These are phyloP conservation scores for Nicotiana tabacum DNA, from an alignment of 257 asterid species.

Conservation along the genomic window DNA sequence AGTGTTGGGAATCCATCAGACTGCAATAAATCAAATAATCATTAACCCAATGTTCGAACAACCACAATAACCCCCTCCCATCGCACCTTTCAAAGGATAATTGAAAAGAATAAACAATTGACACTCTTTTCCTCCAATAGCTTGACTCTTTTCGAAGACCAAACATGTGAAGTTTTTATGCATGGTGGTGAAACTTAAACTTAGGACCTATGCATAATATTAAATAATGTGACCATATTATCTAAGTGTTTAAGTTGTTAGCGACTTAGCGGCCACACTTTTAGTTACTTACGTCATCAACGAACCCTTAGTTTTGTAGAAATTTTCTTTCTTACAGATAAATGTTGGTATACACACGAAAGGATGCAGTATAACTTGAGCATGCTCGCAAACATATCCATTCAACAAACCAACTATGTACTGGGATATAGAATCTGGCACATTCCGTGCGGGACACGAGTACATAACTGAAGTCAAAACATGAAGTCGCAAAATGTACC, in stretches of 20 bases:
- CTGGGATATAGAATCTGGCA: slow-evolving; percentile 1
- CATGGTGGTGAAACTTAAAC: background rate
- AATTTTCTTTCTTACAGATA: background rate
- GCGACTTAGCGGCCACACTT: background rate
- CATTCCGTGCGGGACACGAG: background rate
- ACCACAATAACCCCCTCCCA: background rate
- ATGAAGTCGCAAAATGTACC: slow-evolving; percentile 36
- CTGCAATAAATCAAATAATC: slow-evolving; percentile 31
- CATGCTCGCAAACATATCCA: background rate
- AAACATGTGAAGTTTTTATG: too few relatives aligned
- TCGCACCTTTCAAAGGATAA: background rate
- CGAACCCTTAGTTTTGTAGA: background rate
- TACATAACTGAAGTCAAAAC: background rate
- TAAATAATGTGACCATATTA: background rate
- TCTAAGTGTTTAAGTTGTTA: background rate
- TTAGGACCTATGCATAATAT: background rate
- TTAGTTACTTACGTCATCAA: background rate
- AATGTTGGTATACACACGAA: background rate
- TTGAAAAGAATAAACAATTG: background rate
- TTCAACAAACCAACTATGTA: background rate
- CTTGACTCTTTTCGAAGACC: background rate
- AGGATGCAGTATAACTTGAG: background rate
- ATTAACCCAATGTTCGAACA: background rate
- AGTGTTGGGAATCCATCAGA: slow-evolving; percentile 92
- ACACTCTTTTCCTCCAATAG: background rate